Percentiles rank a stretch among this genome's conserved stretches.
phyloP scores from a whole-genome alignment of 1,139 yeast species.

The Suhomyces panamericanus region DNA sequence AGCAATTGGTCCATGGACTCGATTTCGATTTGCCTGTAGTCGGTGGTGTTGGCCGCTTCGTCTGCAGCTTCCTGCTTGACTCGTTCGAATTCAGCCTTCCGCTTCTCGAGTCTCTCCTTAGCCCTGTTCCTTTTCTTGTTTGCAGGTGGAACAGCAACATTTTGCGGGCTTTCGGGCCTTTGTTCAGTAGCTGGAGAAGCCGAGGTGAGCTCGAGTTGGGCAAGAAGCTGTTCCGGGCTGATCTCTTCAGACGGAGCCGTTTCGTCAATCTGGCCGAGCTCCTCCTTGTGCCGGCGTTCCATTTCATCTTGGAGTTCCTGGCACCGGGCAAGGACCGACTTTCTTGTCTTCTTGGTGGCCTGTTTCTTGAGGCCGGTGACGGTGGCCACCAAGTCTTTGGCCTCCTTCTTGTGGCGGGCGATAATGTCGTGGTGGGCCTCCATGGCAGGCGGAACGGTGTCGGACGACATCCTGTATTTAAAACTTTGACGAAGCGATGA shows the following conservation, averaged over 20 bases:
- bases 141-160: not conserved
- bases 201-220: constrained; percentile 43
- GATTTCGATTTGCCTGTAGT: constrained; percentile 68
- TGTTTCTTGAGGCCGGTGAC: constrained; percentile 79
- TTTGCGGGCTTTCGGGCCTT: not conserved
- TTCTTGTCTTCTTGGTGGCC: constrained; percentile 77
- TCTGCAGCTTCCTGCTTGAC: constrained; percentile 65
- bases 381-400: constrained; percentile 61
- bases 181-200: not conserved
- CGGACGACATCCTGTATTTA: constrained; percentile 23
- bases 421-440: constrained; percentile 26
- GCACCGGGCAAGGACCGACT: constrained; percentile 55
- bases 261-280: constrained; percentile 24
- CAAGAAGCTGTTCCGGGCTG: constrained; percentile 65
- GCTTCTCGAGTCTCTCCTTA: constrained; percentile 74
- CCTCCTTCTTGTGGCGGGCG: constrained; percentile 68
- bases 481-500: constrained; percentile 3
- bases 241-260: constrained; percentile 40
- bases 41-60: constrained; percentile 69
- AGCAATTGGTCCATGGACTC: constrained; percentile 61
- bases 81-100: constrained; percentile 67
- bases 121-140: constrained; percentile 64
- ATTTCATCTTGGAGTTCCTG: constrained; percentile 58
- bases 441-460: not conserved
- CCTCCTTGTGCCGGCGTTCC: constrained; percentile 53